phyloP scores from a whole-genome alignment of 2,329 filamentous ascomycete species.

The Fusarium clavum region DNA sequence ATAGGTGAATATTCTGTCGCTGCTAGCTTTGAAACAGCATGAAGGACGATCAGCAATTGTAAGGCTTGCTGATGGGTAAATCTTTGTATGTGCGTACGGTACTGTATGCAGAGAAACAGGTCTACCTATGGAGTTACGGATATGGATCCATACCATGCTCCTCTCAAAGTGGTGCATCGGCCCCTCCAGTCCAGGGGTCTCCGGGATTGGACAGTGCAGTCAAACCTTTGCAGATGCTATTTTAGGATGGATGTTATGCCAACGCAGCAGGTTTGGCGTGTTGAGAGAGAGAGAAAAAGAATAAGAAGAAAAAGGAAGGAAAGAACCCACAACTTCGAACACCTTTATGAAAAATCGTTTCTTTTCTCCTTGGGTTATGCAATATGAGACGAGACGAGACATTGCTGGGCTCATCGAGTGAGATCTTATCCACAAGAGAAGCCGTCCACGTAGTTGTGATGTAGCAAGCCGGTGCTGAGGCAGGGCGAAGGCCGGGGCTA shows the following conservation, averaged over 20 bases:
- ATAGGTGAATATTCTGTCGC: not conserved
- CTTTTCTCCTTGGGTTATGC: not conserved
- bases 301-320: not conserved
- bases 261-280: slow-evolving; percentile 31
- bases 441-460: slow-evolving; percentile 21
- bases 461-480: slow-evolving; percentile 17
- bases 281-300: not conserved
- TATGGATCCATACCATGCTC: not conserved
- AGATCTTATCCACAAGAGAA: slow-evolving; percentile 6
- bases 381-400: not conserved
- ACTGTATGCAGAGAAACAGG: not conserved
- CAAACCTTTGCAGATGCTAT: slow-evolving; percentile 40
- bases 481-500: slow-evolving; percentile 1
- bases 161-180: slow-evolving; percentile 27
- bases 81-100: slow-evolving; percentile 1
- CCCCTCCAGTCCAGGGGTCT: slow-evolving; percentile 29
- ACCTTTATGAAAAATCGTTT: not conserved
- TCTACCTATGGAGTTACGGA: not conserved
- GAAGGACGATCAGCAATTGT: slow-evolving; percentile 1
- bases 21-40: not conserved
- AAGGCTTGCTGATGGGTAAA: slow-evolving; percentile 8
- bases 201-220: slow-evolving; percentile 40
- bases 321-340: not conserved
- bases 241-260: slow-evolving; percentile 40
- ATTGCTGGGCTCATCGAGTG: not conserved